Percentiles rank a stretch among this genome's conserved stretches.
phyloP scores from a whole-genome alignment of 495 filamentous ascomycete species.

The Rhizodiscina lignyota region DNA sequence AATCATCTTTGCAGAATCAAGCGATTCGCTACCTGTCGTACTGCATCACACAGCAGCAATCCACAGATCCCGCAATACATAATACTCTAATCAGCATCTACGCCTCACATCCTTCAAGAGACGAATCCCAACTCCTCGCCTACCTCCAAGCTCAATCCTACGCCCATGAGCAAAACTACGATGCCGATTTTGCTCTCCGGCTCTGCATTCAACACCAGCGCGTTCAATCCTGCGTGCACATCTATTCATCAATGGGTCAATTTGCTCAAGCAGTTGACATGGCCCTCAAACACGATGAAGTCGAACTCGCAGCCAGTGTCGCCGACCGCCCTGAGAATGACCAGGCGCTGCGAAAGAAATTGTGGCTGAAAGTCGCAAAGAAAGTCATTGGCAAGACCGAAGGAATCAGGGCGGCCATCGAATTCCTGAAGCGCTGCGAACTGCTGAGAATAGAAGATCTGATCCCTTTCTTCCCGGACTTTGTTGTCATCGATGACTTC shows the following conservation, averaged over 20 bases:
- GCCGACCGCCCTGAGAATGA: conserved; percentile 74
- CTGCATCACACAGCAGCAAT: conserved; percentile 75
- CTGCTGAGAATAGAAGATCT: conserved; percentile 88
- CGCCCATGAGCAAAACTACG: conserved; percentile 50
- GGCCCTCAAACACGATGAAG: conserved; percentile 70
- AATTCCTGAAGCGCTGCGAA: conserved; percentile 82
- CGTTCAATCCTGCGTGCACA: conserved; percentile 84
- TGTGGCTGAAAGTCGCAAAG: conserved; percentile 87
- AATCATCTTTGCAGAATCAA: no score
- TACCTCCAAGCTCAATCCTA: conserved; percentile 69
- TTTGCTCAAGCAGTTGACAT: conserved; percentile 85
- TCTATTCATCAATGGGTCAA: conserved; percentile 88
- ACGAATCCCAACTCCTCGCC: conserved; percentile 67
- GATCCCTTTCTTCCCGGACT: conserved; percentile 96
- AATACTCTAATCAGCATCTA: conserved; percentile 96
- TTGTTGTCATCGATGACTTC: conserved; percentile 97
- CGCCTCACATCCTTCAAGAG: conserved; percentile 64
- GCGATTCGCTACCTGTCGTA: conserved; percentile 87
- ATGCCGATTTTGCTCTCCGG: conserved; percentile 92
- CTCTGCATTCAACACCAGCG: conserved; percentile 88
- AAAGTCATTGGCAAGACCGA: conserved; percentile 74
- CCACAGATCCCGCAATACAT: conserved; percentile 78
- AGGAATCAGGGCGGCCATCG: conserved; percentile 87
- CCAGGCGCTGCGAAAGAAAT: conserved; percentile 67
- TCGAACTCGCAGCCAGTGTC: conserved; percentile 75